A percentile compares a stretch with the other conserved stretches of the same genome.
These are phyloP conservation scores for Plasmopara halstedii DNA, from an alignment of 352 stramenopile species.

Conservation along the genomic window DNA sequence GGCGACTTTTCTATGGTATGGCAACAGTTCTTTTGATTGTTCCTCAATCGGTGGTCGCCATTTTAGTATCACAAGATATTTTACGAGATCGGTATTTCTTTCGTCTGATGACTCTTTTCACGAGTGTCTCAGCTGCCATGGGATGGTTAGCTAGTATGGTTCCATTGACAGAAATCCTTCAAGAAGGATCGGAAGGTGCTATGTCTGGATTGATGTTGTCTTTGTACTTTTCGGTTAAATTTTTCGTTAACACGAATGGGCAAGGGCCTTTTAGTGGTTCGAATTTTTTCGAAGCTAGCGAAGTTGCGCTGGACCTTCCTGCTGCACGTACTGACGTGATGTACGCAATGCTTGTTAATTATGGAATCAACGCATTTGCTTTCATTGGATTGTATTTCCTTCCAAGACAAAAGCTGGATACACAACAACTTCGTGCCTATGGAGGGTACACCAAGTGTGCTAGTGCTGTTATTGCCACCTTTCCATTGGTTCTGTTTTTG, in stretches of 20 bases:
- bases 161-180: conserved; percentile 44
- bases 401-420: conserved; percentile 50
- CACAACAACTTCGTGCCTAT: conserved; percentile 51
- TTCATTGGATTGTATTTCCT: conserved; percentile 31
- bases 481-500: conserved; percentile 30
- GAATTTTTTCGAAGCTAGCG: conserved; percentile 27
- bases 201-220: conserved; percentile 38
- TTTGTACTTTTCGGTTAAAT: conserved; percentile 28
- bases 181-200: conserved; percentile 44
- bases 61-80: conserved; percentile 23
- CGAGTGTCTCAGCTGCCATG: conserved; percentile 11
- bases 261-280: conserved; percentile 23
- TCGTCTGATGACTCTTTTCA: conserved; percentile 18
- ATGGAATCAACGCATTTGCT: conserved; percentile 33
- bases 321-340: conserved; percentile 19
- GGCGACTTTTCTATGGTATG: conserved; percentile 26
- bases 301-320: conserved; percentile 13
- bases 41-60: conserved; percentile 16
- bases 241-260: conserved; percentile 35
- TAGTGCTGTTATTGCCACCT: conserved; percentile 30
- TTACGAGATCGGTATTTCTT: conserved; percentile 27
- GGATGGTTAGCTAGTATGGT: conserved; percentile 25
- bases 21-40: conserved; percentile 22
- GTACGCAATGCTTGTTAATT: conserved; percentile 28
- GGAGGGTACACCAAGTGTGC: conserved; percentile 52